These are phyloP conservation scores for Vitis hybrid DNA, from an alignment of 177 flowering plant species.

Conservation along the genomic window DNA sequence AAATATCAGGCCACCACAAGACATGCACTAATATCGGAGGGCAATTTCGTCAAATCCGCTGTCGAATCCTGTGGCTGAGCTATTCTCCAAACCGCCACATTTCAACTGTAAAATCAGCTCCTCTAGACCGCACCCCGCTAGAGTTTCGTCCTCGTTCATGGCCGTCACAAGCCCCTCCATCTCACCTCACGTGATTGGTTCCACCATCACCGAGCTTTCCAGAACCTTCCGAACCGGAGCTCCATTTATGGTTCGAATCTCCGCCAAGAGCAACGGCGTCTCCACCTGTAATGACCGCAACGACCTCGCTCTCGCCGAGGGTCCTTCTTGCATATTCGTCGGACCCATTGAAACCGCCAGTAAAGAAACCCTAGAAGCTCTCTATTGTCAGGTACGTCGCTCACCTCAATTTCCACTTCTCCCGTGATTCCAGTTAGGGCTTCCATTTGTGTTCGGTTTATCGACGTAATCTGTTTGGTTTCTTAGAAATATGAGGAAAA, in stretches of 20 bases:
- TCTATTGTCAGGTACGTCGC: constrained; percentile 64
- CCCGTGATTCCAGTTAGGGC: no score
- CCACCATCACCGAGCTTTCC: constrained; percentile 16
- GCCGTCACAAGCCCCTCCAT: constrained; percentile 42
- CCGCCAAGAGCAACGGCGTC: constrained; percentile 16
- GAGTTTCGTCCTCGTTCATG: constrained; percentile 25
- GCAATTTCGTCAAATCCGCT: no score
- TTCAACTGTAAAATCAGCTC: neutral
- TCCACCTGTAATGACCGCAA: constrained; percentile 14
- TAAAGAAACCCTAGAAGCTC: constrained; percentile 89
- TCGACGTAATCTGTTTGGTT: no score
- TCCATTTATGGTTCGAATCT: constrained; percentile 33
- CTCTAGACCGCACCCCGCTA: neutral
- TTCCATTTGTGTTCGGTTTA: no score
- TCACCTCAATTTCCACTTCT: neutral
- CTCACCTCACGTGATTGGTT: constrained; percentile 31
- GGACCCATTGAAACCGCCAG: constrained; percentile 91
- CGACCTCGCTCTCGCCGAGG: constrained; percentile 41
- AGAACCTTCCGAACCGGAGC: constrained; percentile 27
- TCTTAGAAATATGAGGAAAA: no score
- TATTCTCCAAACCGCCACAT: neutral
- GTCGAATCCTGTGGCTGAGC: no score
- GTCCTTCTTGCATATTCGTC: constrained; percentile 86
- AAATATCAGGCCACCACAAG: no score
- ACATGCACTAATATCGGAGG: no score